Conservation (phyloP, 306 rosid genomes). For the Crataegus laevigata region DNA sequence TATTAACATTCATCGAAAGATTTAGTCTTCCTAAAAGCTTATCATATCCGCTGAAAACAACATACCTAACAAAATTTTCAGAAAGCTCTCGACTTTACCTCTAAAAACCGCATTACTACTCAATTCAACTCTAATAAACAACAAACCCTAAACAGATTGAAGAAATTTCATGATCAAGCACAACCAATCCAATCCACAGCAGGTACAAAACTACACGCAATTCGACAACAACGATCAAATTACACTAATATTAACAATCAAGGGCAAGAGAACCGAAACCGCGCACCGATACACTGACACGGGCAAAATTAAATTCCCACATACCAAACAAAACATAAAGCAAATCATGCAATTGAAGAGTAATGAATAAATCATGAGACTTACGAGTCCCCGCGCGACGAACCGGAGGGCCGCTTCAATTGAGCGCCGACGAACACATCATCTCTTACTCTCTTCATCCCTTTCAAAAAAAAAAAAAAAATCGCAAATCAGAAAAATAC, state of each 20-base stretch:
- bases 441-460: slow-evolving; percentile 66
- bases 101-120: not conserved
- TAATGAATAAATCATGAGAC: slow-evolving; percentile 5
- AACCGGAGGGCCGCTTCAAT: slow-evolving; percentile 53
- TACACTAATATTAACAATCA: slow-evolving; percentile 3
- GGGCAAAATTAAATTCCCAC: not conserved
- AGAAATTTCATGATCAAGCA: not conserved
- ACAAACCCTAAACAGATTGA: slow-evolving; percentile 17
- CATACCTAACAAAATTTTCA: not conserved
- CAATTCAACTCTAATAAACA: slow-evolving; percentile 22
- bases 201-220: not conserved
- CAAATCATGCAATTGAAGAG: slow-evolving; percentile 18
- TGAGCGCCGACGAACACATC: slow-evolving; percentile 48
- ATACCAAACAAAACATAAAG: slow-evolving; percentile 11
- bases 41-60: not conserved
- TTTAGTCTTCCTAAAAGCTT: not conserved
- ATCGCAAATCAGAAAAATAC: not conserved
- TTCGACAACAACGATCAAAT: slow-evolving; percentile 5
- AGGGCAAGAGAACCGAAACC: not conserved
- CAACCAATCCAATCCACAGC: slow-evolving; percentile 5
- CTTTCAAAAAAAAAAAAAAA: slow-evolving; percentile 11
- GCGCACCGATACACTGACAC: not conserved
- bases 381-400: slow-evolving; percentile 67
- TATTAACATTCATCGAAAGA: not conserved
- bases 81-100: slow-evolving; percentile 4